Conservation (phyloP, 1,284 basidiomycete genomes). For the Sanghuangporus weigelae region DNA sequence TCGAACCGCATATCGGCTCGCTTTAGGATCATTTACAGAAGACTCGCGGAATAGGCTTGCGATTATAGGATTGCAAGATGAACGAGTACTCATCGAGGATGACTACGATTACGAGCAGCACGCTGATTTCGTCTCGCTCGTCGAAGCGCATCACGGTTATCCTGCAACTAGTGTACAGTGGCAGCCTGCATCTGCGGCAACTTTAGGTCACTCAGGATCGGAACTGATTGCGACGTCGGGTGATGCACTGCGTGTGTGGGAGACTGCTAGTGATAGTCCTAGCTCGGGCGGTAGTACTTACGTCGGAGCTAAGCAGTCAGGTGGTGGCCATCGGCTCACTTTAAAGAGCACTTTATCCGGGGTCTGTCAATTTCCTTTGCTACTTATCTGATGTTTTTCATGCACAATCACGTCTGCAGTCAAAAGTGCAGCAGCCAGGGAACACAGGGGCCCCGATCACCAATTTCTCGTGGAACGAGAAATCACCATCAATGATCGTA, state of each 20-base stretch:
- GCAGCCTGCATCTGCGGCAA: constrained; percentile 65
- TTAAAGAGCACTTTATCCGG: constrained; percentile 75
- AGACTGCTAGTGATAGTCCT: constrained; percentile 63
- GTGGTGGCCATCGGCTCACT: constrained; percentile 53
- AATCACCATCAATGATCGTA: constrained; percentile 81
- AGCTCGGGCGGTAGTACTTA: constrained; percentile 50
- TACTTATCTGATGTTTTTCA: constrained; percentile 15
- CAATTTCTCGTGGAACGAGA: constrained; percentile 94
- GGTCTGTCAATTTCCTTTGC: constrained; percentile 44
- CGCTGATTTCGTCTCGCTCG: constrained; percentile 76
- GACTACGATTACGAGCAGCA: constrained; percentile 58
- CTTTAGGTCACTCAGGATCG: constrained; percentile 28
- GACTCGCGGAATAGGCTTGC: constrained; percentile 79
- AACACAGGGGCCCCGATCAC: constrained; percentile 81
- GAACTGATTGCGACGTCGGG: constrained; percentile 89
- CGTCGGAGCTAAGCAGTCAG: constrained; percentile 60
- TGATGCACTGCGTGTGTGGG: constrained; percentile 87
- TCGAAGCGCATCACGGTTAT: constrained; percentile 77
- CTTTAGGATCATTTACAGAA: constrained; percentile 74
- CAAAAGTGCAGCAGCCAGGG: constrained; percentile 79
- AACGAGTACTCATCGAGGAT: constrained; percentile 76
- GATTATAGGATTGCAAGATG: constrained; percentile 77
- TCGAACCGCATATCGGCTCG: constrained; percentile 75
- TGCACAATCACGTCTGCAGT: constrained; percentile 48
- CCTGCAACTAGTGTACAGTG: constrained; percentile 81